phyloP scores from a whole-genome alignment of 768 basidiomycete genomes.

The Lentinula lateritia region DNA sequence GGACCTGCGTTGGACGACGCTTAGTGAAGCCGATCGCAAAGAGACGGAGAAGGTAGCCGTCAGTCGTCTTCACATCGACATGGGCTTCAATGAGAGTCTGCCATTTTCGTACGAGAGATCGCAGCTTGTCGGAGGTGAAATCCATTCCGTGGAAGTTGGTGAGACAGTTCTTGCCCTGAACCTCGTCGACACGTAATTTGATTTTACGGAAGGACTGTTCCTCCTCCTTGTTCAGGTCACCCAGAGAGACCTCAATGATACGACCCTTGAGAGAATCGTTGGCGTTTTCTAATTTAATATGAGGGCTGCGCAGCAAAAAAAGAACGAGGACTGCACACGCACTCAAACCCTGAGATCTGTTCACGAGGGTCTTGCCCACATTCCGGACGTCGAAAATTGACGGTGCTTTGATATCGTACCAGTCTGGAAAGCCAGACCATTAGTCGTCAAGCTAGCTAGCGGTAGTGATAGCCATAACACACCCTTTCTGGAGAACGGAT shows the following conservation, averaged over 20 bases:
- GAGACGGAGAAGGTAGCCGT: conserved; percentile 98
- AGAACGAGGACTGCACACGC: conserved; percentile 29
- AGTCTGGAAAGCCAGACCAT: conserved; percentile 50
- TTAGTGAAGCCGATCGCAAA: conserved; percentile 99
- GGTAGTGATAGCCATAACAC: conserved; percentile 7
- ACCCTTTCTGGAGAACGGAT: conserved; percentile 99
- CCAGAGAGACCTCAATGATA: conserved; percentile 92
- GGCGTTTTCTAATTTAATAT: conserved; percentile 73
- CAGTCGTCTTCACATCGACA: conserved; percentile 98
- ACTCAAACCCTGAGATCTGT: conserved; percentile 98
- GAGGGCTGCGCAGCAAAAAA: conserved; percentile 7
- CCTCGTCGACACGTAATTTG: conserved; percentile 93
- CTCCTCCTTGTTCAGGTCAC: conserved; percentile 98
- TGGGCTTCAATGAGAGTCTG: conserved; percentile 98
- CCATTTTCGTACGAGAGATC: conserved; percentile 99
- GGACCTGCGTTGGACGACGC: conserved; percentile 92
- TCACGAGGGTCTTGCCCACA: conserved; percentile 97
- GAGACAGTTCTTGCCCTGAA: conserved; percentile 98
- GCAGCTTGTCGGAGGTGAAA: conserved; percentile 99
- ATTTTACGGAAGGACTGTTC: conserved; percentile 99
- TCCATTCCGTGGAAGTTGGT: conserved; percentile 99
- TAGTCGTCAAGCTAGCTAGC: background rate
- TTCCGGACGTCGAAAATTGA: conserved; percentile 96
- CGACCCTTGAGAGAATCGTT: conserved; percentile 98
- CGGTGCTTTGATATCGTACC: conserved; percentile 99